Evolutionary conservation across 768 basidiomycete genomes (phyloP).

Genomic region (Suillus weaverae): DNA sequence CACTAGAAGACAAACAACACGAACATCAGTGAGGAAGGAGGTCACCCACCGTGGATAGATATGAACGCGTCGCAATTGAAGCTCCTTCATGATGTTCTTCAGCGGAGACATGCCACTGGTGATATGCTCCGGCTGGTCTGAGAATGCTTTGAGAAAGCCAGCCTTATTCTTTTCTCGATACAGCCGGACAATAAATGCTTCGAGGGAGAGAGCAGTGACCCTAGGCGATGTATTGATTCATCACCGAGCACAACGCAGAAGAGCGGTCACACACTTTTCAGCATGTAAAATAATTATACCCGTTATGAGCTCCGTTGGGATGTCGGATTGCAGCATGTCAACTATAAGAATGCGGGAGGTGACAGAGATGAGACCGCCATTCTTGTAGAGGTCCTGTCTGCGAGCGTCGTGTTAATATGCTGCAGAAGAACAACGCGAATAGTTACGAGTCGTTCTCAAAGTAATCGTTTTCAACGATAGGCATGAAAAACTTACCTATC

Average conservation of each 20-base stretch:
- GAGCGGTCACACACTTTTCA: conserved; percentile 60
- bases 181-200: conserved; percentile 91
- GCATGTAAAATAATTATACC: conserved; percentile 91
- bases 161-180: conserved; percentile 86
- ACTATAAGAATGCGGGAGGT: conserved; percentile 94
- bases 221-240: conserved; percentile 38
- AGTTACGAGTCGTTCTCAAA: not conserved
- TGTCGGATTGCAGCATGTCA: conserved; percentile 86
- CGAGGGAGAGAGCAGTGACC: conserved; percentile 79
- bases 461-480: not conserved
- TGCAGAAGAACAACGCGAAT: not conserved
- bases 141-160: conserved; percentile 96
- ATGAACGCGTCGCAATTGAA: conserved; percentile 85
- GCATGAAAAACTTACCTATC: conserved; percentile 60
- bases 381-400: conserved; percentile 84
- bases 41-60: conserved; percentile 81
- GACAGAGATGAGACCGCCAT: conserved; percentile 86
- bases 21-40: not conserved
- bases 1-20: not conserved
- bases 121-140: conserved; percentile 95
- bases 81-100: conserved; percentile 88
- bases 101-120: conserved; percentile 90
- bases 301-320: conserved; percentile 83
- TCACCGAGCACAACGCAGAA: not conserved
- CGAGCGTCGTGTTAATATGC: conserved; percentile 8